Base-by-base conservation (phyloP, 2,329 filamentous ascomycete species). In the Penicillium sp. region DNA sequence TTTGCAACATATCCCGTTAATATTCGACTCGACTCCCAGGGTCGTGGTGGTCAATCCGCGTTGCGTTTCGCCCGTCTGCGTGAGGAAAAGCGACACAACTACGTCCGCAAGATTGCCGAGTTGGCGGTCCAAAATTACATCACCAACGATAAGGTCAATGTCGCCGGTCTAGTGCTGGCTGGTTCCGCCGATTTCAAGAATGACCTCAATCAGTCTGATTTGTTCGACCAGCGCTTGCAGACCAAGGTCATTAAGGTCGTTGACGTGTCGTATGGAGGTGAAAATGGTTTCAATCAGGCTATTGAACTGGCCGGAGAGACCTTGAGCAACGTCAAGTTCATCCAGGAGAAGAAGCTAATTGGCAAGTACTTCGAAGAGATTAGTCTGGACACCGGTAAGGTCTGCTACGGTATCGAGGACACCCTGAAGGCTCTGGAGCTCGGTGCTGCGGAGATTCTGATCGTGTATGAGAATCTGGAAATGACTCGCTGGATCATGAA, bases 131-230 rank as follows among this genome's bases (percentile, higher is more conserved):
- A 98, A 69, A 96, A 96, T 70, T 98, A 94, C 69, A 95, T 98
- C 67, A 95, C 89, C 58, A 84, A 83, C 64, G 92, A 98, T 75
- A 98, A 96, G 74, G 85, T 94, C 70, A 98, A 98, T 66, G 90
- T 96, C 32, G 88, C 86, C 43, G 93, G 92, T 58, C 71, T 98
- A 45, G 93, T 98, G 62, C 77, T 98, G 49, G 92, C 92, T 49
- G 92, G 92, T 74, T 95, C 88, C 22, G 92, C 92, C 61, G 92
- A 98, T 69, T 98, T 98, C 82, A 98, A 98, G 76, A 96, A 94
- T 70, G 92, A 98, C 62, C 76, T 98, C 37, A 96, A 96, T 70
- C 86, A 85, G 59, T 96, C 92, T 44, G 92, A 98, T 67, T 76
- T 98, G 76, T 98, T 98, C 67, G 92, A 98, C 66, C 77, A 82